Evolutionary conservation across 805 yeast genomes (phyloP), one percentile per base, ranked within the genome.

Genomic region (Candida lessepsii): DNA sequence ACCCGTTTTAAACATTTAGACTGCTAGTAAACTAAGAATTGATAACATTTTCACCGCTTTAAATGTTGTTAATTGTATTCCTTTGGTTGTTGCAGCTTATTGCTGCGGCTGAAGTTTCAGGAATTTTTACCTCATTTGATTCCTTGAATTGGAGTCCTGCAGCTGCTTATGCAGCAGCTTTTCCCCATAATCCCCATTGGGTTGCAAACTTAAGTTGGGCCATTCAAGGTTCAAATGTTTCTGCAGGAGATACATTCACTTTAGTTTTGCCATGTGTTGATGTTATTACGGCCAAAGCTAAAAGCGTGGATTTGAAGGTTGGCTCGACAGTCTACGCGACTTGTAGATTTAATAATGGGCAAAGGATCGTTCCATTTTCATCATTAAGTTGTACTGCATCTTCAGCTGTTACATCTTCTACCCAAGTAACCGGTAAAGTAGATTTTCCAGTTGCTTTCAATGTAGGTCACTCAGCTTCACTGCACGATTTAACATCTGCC

Each of bases 201-300:
- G 33, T 32, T 23, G 57, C 57, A 5, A 36, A 43, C 1, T 20
- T 60, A 5, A 35, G 37, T 7, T 60, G 65, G 65, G 9, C 23
- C 7, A 44, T 60, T 11, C 24, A 37, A 8, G 52, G 54, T 14
- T 3, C 39, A 7, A 31, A 38, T 4, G 48, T 46, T 2, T 13
- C 15, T 0, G 29, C 63, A 0, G 62, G 61, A 24, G 66, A 61
- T 40, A 57, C 60, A 5, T 60, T 61, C 27, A 40, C 49, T 9
- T 51, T 61, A 31, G 29, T 37, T 16, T 36, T 61, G 47, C 64
- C 64, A 2, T 51, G 60, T 45, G 60, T 53, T 9, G 57, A 45
- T 38, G 52, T 51, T 28, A 51, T 57, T 36, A 50, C 52, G 2
- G 32, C 51, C 3, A 13, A 40, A 5, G 19, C 41, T 13, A 8